A percentile compares a stretch with the other conserved stretches of the same genome.
These are phyloP conservation scores for Luvunga scandens DNA, from an alignment of 345 rosid species.

Conservation along the genomic window DNA sequence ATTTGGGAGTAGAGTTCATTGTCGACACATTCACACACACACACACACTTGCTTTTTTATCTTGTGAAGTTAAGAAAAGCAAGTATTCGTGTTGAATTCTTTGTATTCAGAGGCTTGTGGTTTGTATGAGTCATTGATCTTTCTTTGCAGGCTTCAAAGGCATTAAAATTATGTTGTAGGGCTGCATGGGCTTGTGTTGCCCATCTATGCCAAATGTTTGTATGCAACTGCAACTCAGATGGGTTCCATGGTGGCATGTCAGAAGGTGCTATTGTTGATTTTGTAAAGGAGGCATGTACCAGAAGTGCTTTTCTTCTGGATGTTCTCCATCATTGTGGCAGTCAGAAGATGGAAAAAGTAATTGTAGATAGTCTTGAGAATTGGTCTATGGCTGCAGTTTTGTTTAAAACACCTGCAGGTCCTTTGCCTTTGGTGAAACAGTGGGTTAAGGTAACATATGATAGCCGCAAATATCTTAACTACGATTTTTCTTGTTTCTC, in stretches of 20 bases:
- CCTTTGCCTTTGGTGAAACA: conserved; percentile 72
- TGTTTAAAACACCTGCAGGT: conserved; percentile 48
- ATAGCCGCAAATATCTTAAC: conserved; percentile 5
- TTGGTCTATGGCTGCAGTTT: conserved; percentile 63
- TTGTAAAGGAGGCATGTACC: conserved; percentile 53
- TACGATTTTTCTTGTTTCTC: conserved; percentile 21
- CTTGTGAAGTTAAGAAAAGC: neutral
- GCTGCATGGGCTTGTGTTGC: conserved; percentile 76
- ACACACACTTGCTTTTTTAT: neutral
- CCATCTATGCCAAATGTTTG: conserved; percentile 45
- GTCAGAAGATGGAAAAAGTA: conserved; percentile 35
- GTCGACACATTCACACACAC: neutral
- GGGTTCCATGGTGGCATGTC: conserved; percentile 34
- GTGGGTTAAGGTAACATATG: conserved; percentile 84
- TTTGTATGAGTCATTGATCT: conserved; percentile 8
- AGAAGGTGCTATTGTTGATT: conserved; percentile 52
- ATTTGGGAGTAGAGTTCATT: neutral
- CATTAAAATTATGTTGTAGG: conserved; percentile 58
- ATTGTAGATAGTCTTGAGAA: conserved; percentile 48
- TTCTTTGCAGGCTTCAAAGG: conserved; percentile 71
- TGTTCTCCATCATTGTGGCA: conserved; percentile 58
- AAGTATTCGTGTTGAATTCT: neutral
- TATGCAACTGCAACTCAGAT: conserved; percentile 20
- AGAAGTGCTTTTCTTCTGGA: conserved; percentile 74
- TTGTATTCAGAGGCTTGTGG: neutral